Percentiles rank a stretch among this genome's conserved stretches.
Evolutionary conservation across 257 asterid species (phyloP).

Genomic region (Solanum ossicruentum): DNA sequence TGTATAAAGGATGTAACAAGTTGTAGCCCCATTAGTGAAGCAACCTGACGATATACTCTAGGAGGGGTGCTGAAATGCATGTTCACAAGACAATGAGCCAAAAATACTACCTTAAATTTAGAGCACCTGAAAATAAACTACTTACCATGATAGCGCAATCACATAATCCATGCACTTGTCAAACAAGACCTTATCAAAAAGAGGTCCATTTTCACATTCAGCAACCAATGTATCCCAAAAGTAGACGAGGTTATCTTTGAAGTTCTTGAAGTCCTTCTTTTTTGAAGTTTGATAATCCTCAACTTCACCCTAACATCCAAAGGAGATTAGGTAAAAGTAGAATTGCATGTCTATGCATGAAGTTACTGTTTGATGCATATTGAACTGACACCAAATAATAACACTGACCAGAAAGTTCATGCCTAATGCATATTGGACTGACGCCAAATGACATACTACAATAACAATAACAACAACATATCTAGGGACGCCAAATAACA

Average conservation of each 20-base stretch:
- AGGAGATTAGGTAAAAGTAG: constrained; percentile 32
- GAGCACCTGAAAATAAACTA: not conserved
- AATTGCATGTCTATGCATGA: not conserved
- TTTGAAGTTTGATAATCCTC: constrained; percentile 94
- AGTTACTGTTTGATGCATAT: not conserved
- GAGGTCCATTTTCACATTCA: constrained; percentile 92
- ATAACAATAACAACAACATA: not conserved
- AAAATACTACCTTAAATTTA: not conserved
- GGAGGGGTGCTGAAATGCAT: constrained; percentile 82
- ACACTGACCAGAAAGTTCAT: not conserved
- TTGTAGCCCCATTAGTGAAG: constrained; percentile 94
- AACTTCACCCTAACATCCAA: constrained; percentile 56
- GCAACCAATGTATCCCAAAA: constrained; percentile 85
- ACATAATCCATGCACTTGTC: constrained; percentile 94
- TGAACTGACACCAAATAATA: not conserved
- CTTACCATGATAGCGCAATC: constrained; percentile 95
- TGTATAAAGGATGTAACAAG: constrained; percentile 93
- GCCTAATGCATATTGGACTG: not conserved
- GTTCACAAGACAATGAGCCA: constrained; percentile 12
- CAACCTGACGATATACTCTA: constrained; percentile 82
- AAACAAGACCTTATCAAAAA: constrained; percentile 71
- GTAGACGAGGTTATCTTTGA: constrained; percentile 77
- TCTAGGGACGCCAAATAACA: not conserved
- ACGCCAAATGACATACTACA: not conserved
- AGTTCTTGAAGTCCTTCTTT: constrained; percentile 76